A percentile compares a stretch with the other conserved stretches of the same genome.
phyloP scores from a whole-genome alignment of 495 filamentous ascomycete genomes.

The Ramalina intermedia region DNA sequence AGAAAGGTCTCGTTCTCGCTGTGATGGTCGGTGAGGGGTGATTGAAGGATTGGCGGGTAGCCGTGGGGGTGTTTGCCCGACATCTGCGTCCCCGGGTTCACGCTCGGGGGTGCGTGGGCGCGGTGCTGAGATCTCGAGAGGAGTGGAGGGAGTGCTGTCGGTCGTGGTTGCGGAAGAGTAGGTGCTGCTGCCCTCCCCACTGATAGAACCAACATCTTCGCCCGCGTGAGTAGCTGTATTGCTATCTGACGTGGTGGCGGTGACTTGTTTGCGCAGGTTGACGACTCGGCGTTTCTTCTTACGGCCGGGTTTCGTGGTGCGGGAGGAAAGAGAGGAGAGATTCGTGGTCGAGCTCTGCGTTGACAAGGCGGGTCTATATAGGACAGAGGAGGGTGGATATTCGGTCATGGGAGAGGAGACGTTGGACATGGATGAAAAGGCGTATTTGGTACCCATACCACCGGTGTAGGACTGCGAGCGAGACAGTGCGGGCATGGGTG shows the following conservation, averaged over 20 bases:
- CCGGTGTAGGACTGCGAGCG: slow-evolving; percentile 49
- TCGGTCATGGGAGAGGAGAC: slow-evolving; percentile 29
- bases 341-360: slow-evolving; percentile 29
- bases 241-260: slow-evolving; percentile 3
- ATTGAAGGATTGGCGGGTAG: slow-evolving; percentile 23
- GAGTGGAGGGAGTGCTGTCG: slow-evolving; percentile 16
- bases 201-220: slow-evolving; percentile 32
- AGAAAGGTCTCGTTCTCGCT: slow-evolving; percentile 14
- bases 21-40: slow-evolving; percentile 2
- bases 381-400: not conserved
- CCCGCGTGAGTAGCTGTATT: slow-evolving; percentile 7
- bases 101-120: slow-evolving; percentile 31
- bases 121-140: slow-evolving; percentile 35
- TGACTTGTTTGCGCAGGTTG: slow-evolving; percentile 58
- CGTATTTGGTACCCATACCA: slow-evolving; percentile 44
- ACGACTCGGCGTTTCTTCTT: slow-evolving; percentile 91
- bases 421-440: slow-evolving; percentile 41
- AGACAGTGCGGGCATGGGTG: slow-evolving; percentile 28
- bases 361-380: slow-evolving; percentile 25
- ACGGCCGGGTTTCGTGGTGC: slow-evolving; percentile 50
- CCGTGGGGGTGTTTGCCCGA: slow-evolving; percentile 24
- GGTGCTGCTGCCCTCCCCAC: slow-evolving; percentile 37
- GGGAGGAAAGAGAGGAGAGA: slow-evolving; percentile 48
- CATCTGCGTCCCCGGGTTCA: slow-evolving; percentile 36
- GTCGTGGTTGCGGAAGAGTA: slow-evolving; percentile 19